These are phyloP conservation scores for Wickerhamiella australiensis DNA, from an alignment of 805 yeast species.

Conservation along the genomic window DNA sequence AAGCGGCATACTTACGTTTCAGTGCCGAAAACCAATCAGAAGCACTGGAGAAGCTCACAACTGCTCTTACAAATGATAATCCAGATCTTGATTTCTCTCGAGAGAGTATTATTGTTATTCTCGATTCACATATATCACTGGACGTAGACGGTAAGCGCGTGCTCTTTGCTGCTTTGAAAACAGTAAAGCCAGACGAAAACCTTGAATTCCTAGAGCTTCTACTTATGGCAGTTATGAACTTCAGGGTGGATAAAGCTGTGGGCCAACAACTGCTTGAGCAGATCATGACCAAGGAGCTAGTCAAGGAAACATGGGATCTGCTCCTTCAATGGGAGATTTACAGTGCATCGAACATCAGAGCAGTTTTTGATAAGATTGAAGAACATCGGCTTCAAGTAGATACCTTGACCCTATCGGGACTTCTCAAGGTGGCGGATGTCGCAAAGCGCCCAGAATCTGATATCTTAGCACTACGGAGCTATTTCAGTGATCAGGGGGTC, in stretches of 20 bases:
- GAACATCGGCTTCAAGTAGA: slow-evolving; percentile 20
- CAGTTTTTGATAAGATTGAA: slow-evolving; percentile 17
- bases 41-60: background rate
- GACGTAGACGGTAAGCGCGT: slow-evolving; percentile 15
- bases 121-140: slow-evolving; percentile 20
- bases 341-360: slow-evolving; percentile 15
- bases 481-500: slow-evolving; percentile 29
- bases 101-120: slow-evolving; percentile 15
- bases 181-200: slow-evolving; percentile 11
- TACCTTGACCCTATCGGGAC: slow-evolving; percentile 21
- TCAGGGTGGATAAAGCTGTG: slow-evolving; percentile 17
- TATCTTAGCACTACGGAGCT: slow-evolving; percentile 20
- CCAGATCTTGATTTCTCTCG: slow-evolving; percentile 6
- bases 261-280: slow-evolving; percentile 13
- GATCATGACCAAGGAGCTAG: slow-evolving; percentile 14
- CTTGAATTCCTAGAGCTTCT: slow-evolving; percentile 24
- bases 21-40: background rate
- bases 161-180: slow-evolving; percentile 12
- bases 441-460: slow-evolving; percentile 23
- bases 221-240: slow-evolving; percentile 22
- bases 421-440: slow-evolving; percentile 23
- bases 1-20: background rate
- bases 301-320: slow-evolving; percentile 30
- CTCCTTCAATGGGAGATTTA: slow-evolving; percentile 29
- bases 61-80: slow-evolving; percentile 12